Percentiles rank a stretch among this genome's conserved stretches.
These are phyloP conservation scores for Escallonia herrerae DNA, from an alignment of 129 eudicot genomes.

Conservation along the genomic window DNA sequence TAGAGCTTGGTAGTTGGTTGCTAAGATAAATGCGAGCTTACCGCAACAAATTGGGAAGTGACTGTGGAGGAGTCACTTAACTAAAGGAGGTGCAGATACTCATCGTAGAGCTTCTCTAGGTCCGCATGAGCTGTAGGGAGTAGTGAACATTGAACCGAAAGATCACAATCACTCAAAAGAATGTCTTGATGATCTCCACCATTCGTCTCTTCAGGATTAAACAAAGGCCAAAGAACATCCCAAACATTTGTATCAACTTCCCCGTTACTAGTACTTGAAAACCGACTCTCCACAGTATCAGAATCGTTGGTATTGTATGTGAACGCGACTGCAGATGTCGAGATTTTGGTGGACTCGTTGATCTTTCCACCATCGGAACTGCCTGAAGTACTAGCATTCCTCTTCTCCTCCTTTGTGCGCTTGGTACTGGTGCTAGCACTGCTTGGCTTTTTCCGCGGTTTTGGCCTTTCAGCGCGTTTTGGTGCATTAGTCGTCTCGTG, in stretches of 20 bases:
- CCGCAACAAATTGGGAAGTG: not conserved
- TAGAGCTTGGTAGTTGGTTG: not conserved
- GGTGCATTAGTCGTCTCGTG: conserved; percentile 2
- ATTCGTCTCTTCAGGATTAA: not conserved
- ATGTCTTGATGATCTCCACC: conserved; percentile 2
- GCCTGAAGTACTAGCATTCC: not conserved
- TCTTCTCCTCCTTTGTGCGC: not conserved
- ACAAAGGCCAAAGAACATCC: not conserved
- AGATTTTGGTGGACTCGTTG: not conserved
- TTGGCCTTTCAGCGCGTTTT: not conserved
- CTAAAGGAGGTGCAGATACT: conserved; percentile 23
- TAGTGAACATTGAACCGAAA: not conserved
- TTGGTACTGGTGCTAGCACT: no score
- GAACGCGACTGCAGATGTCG: not conserved
- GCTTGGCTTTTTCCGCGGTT: not conserved
- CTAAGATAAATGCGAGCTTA: not conserved
- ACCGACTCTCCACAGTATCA: not conserved
- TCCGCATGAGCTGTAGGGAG: not conserved
- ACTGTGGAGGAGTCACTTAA: not conserved
- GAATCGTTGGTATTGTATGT: not conserved
- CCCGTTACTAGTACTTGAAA: not conserved
- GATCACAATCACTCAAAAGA: not conserved
- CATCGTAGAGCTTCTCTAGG: conserved; percentile 18
- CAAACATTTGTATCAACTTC: not conserved
- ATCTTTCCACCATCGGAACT: not conserved